Base-by-base conservation (phyloP, 805 yeast genomes). In the Priceomyces haplophilus region DNA sequence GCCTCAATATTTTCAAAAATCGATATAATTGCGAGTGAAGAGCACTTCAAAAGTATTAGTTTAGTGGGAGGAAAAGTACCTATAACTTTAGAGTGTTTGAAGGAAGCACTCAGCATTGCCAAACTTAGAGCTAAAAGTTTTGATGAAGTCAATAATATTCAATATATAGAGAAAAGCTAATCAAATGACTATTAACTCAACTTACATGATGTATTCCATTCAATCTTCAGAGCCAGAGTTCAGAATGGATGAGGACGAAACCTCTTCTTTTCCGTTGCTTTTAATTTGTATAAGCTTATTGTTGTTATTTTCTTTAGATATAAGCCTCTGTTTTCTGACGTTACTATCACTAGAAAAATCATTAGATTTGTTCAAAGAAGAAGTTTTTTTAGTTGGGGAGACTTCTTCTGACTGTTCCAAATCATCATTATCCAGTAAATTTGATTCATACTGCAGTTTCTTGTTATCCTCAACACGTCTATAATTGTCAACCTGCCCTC, bases 1-100 rank as follows among this genome's bases (percentile, higher is more conserved):
- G 55, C 68, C 10, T 72, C 81, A 24, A 72, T 83, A 2, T 63
- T 62, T 34, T 78, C 85, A 34, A 73, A 79, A 15, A 63, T 87
- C 12, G 63, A 71, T 17, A 70, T 80, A 1, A 69, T 81, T 12
- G 52, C 59, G 3, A 55, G 52, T 36, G 53, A 54, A 3, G 43
- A 44, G 2, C 43, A 49, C 20, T 24, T 45, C 17, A 72, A 67
- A 40, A 66, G 73, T 20, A 61, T 81, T 10, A 73, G 71, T 17
- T 56, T 82, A 3, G 55, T 68, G 12, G 83, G 85, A 15, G 79
- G 78, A 2, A 65, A 73, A 11, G 62, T 73, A 10, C 67, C 64
- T 20, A 61, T 82, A 16, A 67, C 79, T 0, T 68, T 71, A 42
- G 76, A 74, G 0, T 64, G 69, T 29, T 61, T 85, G 20, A 65